These are phyloP conservation scores for Omphalea diandra DNA, from an alignment of 441 rosid species.

Conservation along the genomic window DNA sequence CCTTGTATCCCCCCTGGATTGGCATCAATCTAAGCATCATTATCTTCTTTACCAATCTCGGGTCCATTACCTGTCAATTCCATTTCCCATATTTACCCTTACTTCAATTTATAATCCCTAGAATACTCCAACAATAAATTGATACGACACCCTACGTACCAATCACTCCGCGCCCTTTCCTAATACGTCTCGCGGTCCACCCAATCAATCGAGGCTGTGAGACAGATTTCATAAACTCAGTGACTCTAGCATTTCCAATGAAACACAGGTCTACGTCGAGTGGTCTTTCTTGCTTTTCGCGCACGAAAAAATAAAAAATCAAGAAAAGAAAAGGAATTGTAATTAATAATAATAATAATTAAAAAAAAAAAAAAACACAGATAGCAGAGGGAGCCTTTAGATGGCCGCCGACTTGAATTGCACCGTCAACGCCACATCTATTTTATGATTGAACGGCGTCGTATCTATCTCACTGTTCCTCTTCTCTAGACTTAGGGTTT, in stretches of 20 bases:
- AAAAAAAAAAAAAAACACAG: not conserved
- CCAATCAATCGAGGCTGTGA: constrained; percentile 17
- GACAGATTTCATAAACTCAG: not conserved
- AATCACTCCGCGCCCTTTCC: not conserved
- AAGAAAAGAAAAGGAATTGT: not conserved
- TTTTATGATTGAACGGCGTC: constrained; percentile 34
- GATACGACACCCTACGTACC: too few relatives aligned
- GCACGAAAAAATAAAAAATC: constrained; percentile 39
- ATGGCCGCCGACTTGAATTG: constrained; percentile 45
- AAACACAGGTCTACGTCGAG: constrained; percentile 22
- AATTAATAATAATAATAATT: not conserved
- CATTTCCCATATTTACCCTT: too few relatives aligned
- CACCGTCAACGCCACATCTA: constrained; percentile 31
- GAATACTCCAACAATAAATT: too few relatives aligned
- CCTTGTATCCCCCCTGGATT: too few relatives aligned
- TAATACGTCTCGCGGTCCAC: not conserved
- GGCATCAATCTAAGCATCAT: too few relatives aligned
- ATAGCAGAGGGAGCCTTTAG: not conserved
- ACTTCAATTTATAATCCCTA: too few relatives aligned
- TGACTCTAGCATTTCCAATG: not conserved
- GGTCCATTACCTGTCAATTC: too few relatives aligned
- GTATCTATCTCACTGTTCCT: constrained; percentile 22
- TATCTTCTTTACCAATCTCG: too few relatives aligned
- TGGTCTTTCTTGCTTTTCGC: constrained; percentile 44
- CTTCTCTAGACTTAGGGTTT: constrained; percentile 52